Percentiles rank a stretch among this genome's conserved stretches.
Conservation (phyloP, 179 eudicot species). For the Beta macrorhiza region DNA sequence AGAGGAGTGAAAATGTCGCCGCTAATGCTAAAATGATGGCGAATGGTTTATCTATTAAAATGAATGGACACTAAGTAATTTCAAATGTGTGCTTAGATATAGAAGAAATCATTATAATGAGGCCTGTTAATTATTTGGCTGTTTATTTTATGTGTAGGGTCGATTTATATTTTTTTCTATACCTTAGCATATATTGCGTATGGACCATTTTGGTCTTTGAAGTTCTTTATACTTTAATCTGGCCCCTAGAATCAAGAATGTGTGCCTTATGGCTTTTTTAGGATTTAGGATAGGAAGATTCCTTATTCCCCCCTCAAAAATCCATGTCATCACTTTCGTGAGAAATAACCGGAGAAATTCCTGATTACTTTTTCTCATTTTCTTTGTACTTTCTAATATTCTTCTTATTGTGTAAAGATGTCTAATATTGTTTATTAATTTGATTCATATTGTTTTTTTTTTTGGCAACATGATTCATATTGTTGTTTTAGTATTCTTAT, state of each 20-base stretch:
- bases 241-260: neutral
- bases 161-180: neutral
- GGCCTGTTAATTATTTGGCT: neutral
- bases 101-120: neutral
- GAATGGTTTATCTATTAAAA: neutral
- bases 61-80: slow-evolving; percentile 11
- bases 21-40: slow-evolving; percentile 13
- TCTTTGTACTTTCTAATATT: neutral
- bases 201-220: neutral
- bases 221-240: neutral
- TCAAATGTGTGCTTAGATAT: slow-evolving; percentile 11
- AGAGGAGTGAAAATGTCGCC: slow-evolving; percentile 16
- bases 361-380: neutral
- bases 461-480: no score
- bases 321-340: neutral
- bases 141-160: neutral
- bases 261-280: neutral
- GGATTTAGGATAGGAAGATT: neutral
- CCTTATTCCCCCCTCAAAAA: no score
- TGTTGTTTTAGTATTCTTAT: neutral
- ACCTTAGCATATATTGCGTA: neutral
- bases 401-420: neutral
- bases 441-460: neutral
- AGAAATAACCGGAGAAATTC: neutral
- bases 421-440: neutral